Percentiles rank a stretch among this genome's conserved stretches.
Evolutionary conservation across 2,329 filamentous ascomycete species (phyloP).

Genomic region (Calonectria henricotiae): DNA sequence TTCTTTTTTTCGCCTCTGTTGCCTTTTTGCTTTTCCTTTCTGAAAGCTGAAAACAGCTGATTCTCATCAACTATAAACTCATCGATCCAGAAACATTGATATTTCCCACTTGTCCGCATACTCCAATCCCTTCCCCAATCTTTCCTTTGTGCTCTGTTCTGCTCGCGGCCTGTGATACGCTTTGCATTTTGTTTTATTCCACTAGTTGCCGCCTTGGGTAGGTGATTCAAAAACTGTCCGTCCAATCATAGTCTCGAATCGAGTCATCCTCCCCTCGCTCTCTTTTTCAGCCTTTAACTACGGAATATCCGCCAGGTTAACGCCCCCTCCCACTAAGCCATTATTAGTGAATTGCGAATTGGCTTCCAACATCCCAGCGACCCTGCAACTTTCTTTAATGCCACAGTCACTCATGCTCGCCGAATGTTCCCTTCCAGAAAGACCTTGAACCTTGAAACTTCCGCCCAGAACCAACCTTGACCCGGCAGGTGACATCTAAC

Average conservation of each 20-base stretch:
- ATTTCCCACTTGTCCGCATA: slow-evolving; percentile 15
- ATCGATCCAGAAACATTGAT: neutral
- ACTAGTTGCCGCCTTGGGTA: slow-evolving; percentile 16
- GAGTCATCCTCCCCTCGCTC: neutral
- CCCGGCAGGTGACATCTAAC: neutral
- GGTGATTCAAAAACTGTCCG: neutral
- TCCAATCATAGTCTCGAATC: slow-evolving; percentile 1
- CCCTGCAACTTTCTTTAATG: neutral
- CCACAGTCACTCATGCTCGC: neutral
- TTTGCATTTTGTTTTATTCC: neutral
- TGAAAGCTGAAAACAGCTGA: slow-evolving; percentile 24
- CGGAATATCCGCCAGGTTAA: neutral
- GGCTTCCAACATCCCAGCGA: slow-evolving; percentile 1
- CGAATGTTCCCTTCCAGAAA: neutral
- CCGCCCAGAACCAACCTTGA: slow-evolving; percentile 2
- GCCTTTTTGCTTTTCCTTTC: slow-evolving; percentile 2
- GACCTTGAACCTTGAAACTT: slow-evolving; percentile 12
- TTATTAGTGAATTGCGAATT: neutral
- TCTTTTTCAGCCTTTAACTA: neutral
- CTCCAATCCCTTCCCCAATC: neutral
- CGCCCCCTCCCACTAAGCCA: neutral
- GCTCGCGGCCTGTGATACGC: neutral
- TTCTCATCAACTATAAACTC: neutral
- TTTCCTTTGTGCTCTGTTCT: neutral
- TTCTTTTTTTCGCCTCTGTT: slow-evolving; percentile 5